A percentile compares a stretch with the other conserved stretches of the same genome.
Conservation (phyloP, 495 filamentous ascomycete genomes). For the Hypoxylon fragiforme region DNA sequence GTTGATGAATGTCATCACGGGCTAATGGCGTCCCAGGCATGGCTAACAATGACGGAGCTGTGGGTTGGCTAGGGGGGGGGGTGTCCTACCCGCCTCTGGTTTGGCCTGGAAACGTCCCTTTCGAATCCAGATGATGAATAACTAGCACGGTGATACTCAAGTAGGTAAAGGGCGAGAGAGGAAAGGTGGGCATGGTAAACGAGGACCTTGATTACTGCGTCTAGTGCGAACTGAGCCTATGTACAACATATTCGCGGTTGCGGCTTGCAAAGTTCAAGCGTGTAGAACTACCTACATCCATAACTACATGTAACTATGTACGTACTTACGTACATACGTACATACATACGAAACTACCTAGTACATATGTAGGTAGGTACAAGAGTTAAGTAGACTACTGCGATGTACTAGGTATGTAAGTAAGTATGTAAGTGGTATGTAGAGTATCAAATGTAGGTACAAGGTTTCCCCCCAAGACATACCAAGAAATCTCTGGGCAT, state of each 20-base stretch:
- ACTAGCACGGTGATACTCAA: conserved; percentile 36
- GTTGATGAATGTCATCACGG: conserved; percentile 38
- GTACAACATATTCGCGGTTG: conserved; percentile 33
- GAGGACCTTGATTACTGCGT: conserved; percentile 30
- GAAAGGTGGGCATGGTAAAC: conserved; percentile 35
- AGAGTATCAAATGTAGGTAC: neutral
- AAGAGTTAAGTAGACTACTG: too few relatives aligned
- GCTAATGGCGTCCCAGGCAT: conserved; percentile 34
- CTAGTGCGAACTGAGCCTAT: conserved; percentile 17
- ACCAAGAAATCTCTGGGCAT: conserved; percentile 37
- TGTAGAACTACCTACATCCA: too few relatives aligned
- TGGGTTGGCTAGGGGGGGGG: conserved; percentile 29
- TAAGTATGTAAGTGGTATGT: neutral
- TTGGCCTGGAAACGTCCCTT: conserved; percentile 26
- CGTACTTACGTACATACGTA: neutral
- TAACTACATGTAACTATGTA: too few relatives aligned
- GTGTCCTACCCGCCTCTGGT: conserved; percentile 25
- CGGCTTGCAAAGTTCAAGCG: conserved; percentile 17
- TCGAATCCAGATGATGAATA: conserved; percentile 27
- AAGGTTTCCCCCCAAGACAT: conserved; percentile 17
- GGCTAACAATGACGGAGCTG: conserved; percentile 34
- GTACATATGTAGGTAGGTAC: too few relatives aligned
- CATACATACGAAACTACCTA: neutral
- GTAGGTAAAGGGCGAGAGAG: conserved; percentile 39
- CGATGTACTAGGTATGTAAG: too few relatives aligned